These are phyloP conservation scores for Dendrobium nobile DNA, from an alignment of 106 monocot genomes.

Conservation along the genomic window DNA sequence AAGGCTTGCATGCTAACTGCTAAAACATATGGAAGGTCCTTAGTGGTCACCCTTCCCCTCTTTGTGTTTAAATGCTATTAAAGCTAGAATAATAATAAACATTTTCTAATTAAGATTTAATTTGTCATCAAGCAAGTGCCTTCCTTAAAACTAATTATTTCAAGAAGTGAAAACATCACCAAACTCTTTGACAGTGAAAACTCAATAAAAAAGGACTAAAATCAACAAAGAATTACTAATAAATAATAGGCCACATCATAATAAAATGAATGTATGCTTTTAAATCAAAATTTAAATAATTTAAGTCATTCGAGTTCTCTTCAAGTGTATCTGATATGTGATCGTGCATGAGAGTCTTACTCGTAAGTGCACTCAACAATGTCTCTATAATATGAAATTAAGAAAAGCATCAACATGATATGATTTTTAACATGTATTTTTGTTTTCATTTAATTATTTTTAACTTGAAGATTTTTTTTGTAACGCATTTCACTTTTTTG, in stretches of 20 bases:
- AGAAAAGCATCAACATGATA: not conserved
- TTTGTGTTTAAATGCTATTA: no score
- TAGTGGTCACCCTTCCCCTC: no score
- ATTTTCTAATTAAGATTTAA: no score
- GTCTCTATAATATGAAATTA: not conserved
- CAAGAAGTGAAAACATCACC: no score
- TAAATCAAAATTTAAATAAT: not conserved
- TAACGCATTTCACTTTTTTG: not conserved
- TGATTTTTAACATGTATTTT: not conserved
- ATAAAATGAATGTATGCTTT: not conserved
- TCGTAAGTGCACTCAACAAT: not conserved
- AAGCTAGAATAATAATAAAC: no score
- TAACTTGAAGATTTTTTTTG: not conserved
- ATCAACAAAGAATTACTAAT: not conserved
- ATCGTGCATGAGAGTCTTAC: not conserved
- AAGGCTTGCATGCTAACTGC: no score
- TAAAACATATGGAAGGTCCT: no score
- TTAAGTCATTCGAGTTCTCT: not conserved
- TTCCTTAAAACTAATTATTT: no score
- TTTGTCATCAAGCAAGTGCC: no score
- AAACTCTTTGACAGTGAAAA: not conserved
- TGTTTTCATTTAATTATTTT: not conserved
- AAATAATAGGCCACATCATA: not conserved
- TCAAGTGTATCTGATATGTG: not conserved
- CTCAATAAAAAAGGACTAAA: not conserved